Evolutionary conservation across 352 stramenopile species (phyloP).

Genomic region (Globisporangium heterothallicum): DNA sequence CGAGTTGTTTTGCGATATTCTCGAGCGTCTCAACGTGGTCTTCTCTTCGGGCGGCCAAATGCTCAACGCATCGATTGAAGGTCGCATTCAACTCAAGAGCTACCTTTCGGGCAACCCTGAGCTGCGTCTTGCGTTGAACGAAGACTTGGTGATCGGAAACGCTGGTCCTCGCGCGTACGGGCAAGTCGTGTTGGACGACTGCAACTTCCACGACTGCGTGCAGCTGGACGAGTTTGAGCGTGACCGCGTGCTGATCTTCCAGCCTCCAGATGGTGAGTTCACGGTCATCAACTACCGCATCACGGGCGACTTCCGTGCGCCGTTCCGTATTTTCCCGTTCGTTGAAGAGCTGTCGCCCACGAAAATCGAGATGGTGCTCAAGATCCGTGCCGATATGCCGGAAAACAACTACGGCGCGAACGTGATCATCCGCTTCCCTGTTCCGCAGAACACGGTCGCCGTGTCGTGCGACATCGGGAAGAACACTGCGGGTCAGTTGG

Average conservation of each 20-base stretch:
- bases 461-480: constrained; percentile 81
- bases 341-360: constrained; percentile 95
- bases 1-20: constrained; percentile 99
- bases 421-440: constrained; percentile 92
- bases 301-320: constrained; percentile 94
- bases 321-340: constrained; percentile 97
- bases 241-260: constrained; percentile 85
- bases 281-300: constrained; percentile 98
- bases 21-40: constrained; percentile 97
- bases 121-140: constrained; percentile 94
- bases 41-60: constrained; percentile 96
- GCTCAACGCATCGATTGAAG: constrained; percentile 97
- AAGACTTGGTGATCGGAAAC: constrained; percentile 95
- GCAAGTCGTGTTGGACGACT: constrained; percentile 95
- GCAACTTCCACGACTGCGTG: constrained; percentile 99
- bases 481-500: constrained; percentile 71
- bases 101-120: constrained; percentile 98
- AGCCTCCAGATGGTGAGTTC: constrained; percentile 73
- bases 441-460: constrained; percentile 85
- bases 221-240: constrained; percentile 94
- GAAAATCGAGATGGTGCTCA: constrained; percentile 92
- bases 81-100: constrained; percentile 97
- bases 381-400: constrained; percentile 91
- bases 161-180: constrained; percentile 81
- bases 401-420: constrained; percentile 95